Conservation (phyloP, 805 yeast genomes). For the Ogataea paraovalis region DNA sequence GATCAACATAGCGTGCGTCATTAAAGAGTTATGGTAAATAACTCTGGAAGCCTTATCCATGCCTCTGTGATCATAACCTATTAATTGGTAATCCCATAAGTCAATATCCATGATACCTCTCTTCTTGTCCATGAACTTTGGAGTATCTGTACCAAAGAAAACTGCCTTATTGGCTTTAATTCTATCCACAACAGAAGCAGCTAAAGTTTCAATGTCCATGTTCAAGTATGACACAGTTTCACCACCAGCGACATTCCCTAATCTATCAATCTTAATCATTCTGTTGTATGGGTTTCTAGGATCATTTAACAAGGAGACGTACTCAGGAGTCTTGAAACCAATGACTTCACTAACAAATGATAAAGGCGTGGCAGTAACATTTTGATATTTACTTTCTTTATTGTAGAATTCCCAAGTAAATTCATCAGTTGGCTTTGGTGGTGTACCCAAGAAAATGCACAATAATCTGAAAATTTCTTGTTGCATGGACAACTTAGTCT, state of each 20-base stretch:
- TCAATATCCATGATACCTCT: conserved; percentile 71
- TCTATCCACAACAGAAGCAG: conserved; percentile 61
- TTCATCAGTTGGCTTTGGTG: conserved; percentile 66
- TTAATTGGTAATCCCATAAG: conserved; percentile 60
- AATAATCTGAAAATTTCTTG: conserved; percentile 62
- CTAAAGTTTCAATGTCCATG: conserved; percentile 53
- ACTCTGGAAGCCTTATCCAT: conserved; percentile 63
- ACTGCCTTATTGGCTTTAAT: conserved; percentile 73
- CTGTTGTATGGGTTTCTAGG: conserved; percentile 70
- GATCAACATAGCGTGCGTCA: conserved; percentile 91
- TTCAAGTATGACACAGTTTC: conserved; percentile 69
- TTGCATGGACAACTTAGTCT: conserved; percentile 39
- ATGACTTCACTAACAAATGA: conserved; percentile 58
- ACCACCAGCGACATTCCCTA: conserved; percentile 73
- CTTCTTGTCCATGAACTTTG: conserved; percentile 59
- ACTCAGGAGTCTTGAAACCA: conserved; percentile 45
- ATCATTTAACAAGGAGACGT: conserved; percentile 72
- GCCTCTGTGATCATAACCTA: conserved; percentile 48
- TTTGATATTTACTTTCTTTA: conserved; percentile 53
- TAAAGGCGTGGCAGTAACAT: conserved; percentile 55
- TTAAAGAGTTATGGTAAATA: conserved; percentile 62
- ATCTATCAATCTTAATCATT: conserved; percentile 65
- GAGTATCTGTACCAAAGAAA: conserved; percentile 89
- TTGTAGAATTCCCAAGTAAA: conserved; percentile 75
- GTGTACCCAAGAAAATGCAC: conserved; percentile 68